Evolutionary conservation across 768 basidiomycete genomes (phyloP).

Genomic region (Suillus bovinus): DNA sequence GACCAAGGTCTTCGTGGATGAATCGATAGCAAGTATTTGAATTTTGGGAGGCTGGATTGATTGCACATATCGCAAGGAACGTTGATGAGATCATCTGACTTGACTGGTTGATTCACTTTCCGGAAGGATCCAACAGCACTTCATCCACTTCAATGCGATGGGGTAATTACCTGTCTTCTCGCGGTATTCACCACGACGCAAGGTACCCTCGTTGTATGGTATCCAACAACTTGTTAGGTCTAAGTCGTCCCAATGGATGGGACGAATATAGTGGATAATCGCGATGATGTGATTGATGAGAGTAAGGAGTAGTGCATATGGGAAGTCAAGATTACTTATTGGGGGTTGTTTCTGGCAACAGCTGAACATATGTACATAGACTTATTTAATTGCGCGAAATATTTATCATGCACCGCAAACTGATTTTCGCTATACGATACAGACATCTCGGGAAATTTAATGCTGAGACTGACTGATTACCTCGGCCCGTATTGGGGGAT

Average conservation of each 20-base stretch:
- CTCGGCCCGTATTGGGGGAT: neutral
- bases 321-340: too few relatives aligned
- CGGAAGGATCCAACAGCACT: neutral
- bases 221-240: neutral
- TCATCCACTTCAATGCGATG: neutral
- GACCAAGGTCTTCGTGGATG: neutral
- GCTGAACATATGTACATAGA: too few relatives aligned
- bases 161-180: neutral
- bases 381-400: too few relatives aligned
- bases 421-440: neutral
- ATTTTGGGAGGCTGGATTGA: neutral
- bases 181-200: neutral
- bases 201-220: neutral
- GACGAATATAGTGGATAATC: neutral
- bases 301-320: too few relatives aligned
- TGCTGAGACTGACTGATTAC: neutral
- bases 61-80: neutral
- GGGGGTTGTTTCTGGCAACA: too few relatives aligned
- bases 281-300: neutral
- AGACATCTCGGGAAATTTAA: neutral
- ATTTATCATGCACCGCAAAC: neutral
- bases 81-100: neutral
- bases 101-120: neutral
- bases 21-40: constrained; percentile 4
- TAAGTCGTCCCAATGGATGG: neutral